Base-by-base conservation (phyloP, 495 filamentous ascomycete genomes). In the Trichoderma virens region DNA sequence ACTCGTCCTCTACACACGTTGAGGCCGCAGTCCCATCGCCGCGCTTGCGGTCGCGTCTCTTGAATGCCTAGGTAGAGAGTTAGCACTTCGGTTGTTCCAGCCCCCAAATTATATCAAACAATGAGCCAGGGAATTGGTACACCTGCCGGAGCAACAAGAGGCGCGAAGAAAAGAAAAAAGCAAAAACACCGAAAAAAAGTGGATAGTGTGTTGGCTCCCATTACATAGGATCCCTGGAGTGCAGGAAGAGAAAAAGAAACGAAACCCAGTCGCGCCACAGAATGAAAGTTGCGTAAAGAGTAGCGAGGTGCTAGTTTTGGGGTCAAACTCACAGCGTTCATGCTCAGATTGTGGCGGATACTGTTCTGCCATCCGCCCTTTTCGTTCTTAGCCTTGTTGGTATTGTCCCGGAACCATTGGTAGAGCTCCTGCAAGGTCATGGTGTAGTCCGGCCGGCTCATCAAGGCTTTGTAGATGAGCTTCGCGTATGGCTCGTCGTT, bases 301-400 rank as follows among this genome's bases (percentile, higher is more conserved):
- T 45, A 39, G 23, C 16, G 8, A 47, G 43, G n/a, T 7, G n/a
- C n/a, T 3, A 20, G 43, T 23, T 14, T 13, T 5, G 9, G 9
- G n/a, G 8, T 32, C 11, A 43, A 14, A 82, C 90, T 74, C 83
- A 97, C 94, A 45, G 80, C 82, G 70, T 98, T 98, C 94, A 98
- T 98, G 14, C 92, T 97, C 0, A 98, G 78, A 69, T 98, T 98
- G 70, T 98, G 94, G 7, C 94, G 86, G 63, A 98, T 94, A 73
- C 92, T 97, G 75, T 97, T 98, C 75, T 94, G 90, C 94, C 95
- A 98, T 3, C 93, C 95, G 69, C 88, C 90, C 31, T 76, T 80
- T 18, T 81, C 77, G 41, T 81, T 81, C 56, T 79, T 87, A 2
- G 83, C 86, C 70, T 93, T 95, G 62, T 84, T 82, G 1, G 91